phyloP scores from a whole-genome alignment of 2,329 filamentous ascomycete genomes.

The Fulvia fulva region DNA sequence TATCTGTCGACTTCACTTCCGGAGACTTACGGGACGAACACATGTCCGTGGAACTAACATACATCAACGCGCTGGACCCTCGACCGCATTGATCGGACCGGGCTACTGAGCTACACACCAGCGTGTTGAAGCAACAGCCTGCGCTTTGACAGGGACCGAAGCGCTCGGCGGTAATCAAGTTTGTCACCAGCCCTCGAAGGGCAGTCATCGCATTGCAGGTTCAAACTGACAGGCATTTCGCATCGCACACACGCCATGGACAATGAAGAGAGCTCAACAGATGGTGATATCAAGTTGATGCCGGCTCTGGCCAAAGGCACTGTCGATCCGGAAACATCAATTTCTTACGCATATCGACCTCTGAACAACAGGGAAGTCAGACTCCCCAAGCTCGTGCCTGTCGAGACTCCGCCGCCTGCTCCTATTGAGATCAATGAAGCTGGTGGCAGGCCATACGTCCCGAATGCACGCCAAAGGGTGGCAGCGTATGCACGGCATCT shows the following conservation, averaged over 20 bases:
- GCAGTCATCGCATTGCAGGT: background rate
- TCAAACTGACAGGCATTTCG: background rate
- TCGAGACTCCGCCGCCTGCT: background rate
- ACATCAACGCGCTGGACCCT: too few species aligned
- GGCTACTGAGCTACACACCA: too few species aligned
- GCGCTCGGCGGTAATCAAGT: too few species aligned
- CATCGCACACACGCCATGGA: background rate
- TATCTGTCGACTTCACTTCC: too few species aligned
- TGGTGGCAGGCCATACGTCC: background rate
- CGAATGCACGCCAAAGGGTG: background rate
- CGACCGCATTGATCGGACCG: too few species aligned
- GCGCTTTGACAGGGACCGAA: too few species aligned
- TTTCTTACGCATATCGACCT: background rate
- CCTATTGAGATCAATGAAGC: background rate
- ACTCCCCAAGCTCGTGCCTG: background rate
- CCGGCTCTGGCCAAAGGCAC: background rate
- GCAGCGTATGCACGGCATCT: background rate
- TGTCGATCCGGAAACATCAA: background rate
- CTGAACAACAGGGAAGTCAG: background rate
- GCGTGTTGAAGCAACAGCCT: too few species aligned
- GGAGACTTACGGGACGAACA: too few species aligned
- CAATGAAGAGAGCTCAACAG: background rate
- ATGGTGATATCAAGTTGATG: background rate
- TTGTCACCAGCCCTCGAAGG: too few species aligned
- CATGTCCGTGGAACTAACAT: too few species aligned